A percentile compares a stretch with the other conserved stretches of the same genome.
phyloP scores from a whole-genome alignment of 306 rosid genomes.

The Biancaea sappan region DNA sequence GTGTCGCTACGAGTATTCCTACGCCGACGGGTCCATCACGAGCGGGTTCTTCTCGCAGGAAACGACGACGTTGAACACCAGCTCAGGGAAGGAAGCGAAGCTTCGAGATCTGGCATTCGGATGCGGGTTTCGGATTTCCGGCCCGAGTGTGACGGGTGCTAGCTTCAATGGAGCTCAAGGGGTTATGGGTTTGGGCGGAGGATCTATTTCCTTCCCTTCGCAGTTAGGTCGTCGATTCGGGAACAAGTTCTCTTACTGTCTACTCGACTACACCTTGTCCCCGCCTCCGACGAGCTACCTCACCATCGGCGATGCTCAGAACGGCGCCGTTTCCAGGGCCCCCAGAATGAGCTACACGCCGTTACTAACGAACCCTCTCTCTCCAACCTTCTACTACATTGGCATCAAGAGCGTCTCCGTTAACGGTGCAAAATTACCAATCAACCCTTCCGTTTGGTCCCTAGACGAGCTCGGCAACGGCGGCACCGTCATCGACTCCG shows the following conservation, averaged over 20 bases:
- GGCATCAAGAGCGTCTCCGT: slow-evolving; percentile 46
- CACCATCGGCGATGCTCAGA: slow-evolving; percentile 46
- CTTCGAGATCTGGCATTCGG: slow-evolving; percentile 46
- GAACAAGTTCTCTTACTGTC: slow-evolving; percentile 72
- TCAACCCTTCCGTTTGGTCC: slow-evolving; percentile 57
- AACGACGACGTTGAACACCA: slow-evolving; percentile 52
- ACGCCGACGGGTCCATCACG: slow-evolving; percentile 63
- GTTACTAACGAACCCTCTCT: slow-evolving; percentile 46
- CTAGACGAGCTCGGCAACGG: slow-evolving; percentile 60
- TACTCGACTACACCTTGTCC: slow-evolving; percentile 68
- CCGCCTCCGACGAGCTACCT: slow-evolving; percentile 78
- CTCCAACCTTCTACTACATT: slow-evolving; percentile 73
- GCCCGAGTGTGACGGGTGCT: slow-evolving; percentile 64
- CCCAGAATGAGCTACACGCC: slow-evolving; percentile 55
- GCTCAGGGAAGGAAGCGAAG: slow-evolving; percentile 31
- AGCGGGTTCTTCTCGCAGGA: slow-evolving; percentile 71
- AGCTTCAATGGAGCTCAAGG: slow-evolving; percentile 73
- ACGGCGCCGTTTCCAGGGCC: slow-evolving; percentile 25
- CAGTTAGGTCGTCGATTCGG: slow-evolving; percentile 68
- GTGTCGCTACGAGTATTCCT: slow-evolving; percentile 61
- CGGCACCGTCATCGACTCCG: slow-evolving; percentile 80
- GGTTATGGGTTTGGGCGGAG: slow-evolving; percentile 78
- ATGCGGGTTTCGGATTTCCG: slow-evolving; percentile 60
- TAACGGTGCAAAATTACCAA: slow-evolving; percentile 44
- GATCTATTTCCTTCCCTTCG: slow-evolving; percentile 67